Conservation (phyloP, 2,329 filamentous ascomycete genomes). For the Ophiostoma quercus region DNA sequence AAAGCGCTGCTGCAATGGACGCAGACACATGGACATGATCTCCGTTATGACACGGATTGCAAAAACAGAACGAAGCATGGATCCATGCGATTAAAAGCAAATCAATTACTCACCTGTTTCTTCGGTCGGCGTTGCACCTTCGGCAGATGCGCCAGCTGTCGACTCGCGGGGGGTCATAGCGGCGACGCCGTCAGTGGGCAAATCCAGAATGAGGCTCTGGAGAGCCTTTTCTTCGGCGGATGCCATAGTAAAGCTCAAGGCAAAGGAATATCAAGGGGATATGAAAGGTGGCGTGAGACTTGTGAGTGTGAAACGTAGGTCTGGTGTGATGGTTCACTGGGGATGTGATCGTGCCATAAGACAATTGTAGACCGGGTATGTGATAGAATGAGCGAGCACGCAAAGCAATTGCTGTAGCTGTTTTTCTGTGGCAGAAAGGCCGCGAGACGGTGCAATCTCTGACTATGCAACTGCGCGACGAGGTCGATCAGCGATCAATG, state of each 20-base stretch:
- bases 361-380: not conserved
- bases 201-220: not conserved
- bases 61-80: not conserved
- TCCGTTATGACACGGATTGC: not conserved
- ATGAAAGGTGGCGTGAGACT: not conserved
- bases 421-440: not conserved
- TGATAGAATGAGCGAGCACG: not conserved
- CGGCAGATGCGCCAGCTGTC: not conserved
- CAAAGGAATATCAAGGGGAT: not conserved
- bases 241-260: not conserved
- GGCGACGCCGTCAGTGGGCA: not conserved
- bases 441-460: not conserved
- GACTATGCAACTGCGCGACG: not conserved
- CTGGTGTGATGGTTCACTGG: not conserved
- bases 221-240: slow-evolving; percentile 11
- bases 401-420: not conserved
- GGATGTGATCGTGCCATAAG: not conserved
- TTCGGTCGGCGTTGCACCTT: not conserved
- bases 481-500: not conserved
- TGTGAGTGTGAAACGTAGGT: not conserved
- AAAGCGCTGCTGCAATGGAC: not conserved
- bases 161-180: slow-evolving; percentile 7
- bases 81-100: not conserved
- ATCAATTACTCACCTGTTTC: slow-evolving; percentile 5
- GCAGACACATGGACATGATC: not conserved